Evolutionary conservation across 306 rosid genomes (phyloP).

Genomic region (Cucurbita maxima): DNA sequence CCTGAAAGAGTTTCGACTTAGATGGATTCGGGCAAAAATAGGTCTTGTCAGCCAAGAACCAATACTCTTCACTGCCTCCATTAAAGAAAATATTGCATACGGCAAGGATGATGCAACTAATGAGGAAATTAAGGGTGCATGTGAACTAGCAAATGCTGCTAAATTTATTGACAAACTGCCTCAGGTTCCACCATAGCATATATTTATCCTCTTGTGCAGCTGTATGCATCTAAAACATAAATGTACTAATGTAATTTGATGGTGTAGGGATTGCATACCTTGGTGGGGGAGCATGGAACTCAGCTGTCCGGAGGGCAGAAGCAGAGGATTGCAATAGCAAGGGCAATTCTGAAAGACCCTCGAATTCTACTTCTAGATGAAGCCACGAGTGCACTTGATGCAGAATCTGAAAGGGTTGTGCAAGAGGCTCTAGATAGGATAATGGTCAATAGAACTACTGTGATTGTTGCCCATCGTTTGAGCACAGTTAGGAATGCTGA

Average conservation of each 20-base stretch:
- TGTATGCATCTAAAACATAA: background rate
- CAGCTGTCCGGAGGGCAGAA: constrained; percentile 10
- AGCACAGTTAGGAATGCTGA: constrained; percentile 3
- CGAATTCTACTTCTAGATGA: constrained; percentile 8
- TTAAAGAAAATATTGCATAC: constrained; percentile 4
- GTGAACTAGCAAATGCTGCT: constrained; percentile 10
- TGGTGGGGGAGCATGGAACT: constrained; percentile 10
- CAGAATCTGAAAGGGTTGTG: constrained; percentile 5
- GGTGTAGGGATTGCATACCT: constrained; percentile 4
- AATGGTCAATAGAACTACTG: constrained; percentile 2
- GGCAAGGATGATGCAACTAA: constrained; percentile 3
- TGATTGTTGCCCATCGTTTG: constrained; percentile 14
- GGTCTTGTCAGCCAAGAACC: constrained; percentile 13
- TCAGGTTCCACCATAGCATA: background rate
- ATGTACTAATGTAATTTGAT: background rate
- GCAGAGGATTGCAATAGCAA: constrained; percentile 10
- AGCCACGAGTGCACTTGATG: constrained; percentile 12
- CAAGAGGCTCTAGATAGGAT: constrained; percentile 5
- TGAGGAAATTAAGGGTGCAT: constrained; percentile 1
- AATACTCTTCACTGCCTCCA: constrained; percentile 1
- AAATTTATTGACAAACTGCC: constrained; percentile 9
- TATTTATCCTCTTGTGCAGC: too few species aligned
- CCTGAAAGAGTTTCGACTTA: constrained; percentile 3
- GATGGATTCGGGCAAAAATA: constrained; percentile 4
- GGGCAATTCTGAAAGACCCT: constrained; percentile 6